Evolutionary conservation across 2,329 filamentous ascomycete genomes (phyloP).

Genomic region (Fusarium robinianum): DNA sequence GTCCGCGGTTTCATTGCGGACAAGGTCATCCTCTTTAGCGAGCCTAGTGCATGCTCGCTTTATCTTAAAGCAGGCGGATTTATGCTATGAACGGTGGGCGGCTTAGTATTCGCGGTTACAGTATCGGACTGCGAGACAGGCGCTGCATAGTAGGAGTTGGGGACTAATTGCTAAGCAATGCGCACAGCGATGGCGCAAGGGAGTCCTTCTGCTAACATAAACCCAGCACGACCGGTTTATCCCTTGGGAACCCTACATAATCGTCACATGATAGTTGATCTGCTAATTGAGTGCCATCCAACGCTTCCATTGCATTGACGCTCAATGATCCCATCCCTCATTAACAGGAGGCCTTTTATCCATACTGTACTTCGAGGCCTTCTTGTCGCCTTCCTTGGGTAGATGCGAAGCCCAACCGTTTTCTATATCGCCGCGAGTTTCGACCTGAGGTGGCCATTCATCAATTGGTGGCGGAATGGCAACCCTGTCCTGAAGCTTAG

Average conservation of each 20-base stretch:
- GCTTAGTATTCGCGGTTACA: constrained; percentile 50
- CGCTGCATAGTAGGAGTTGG: constrained; percentile 41
- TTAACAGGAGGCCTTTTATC: background rate
- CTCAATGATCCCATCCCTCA: background rate
- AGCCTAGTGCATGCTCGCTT: constrained; percentile 37
- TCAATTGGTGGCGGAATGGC: background rate
- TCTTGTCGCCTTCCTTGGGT: constrained; percentile 1
- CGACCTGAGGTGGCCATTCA: background rate
- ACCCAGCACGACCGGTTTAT: no score
- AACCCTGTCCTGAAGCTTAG: background rate
- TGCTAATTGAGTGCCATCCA: no score
- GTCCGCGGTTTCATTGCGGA: constrained; percentile 40
- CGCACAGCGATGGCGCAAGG: constrained; percentile 5
- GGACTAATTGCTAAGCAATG: constrained; percentile 3
- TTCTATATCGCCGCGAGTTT: background rate
- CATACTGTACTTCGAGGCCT: background rate
- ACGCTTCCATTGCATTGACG: no score
- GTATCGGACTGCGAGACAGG: constrained; percentile 49
- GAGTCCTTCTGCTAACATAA: no score
- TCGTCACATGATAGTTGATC: no score
- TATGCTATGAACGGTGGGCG: constrained; percentile 44
- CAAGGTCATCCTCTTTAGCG: constrained; percentile 40
- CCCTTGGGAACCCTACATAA: no score
- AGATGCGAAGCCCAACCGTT: background rate
- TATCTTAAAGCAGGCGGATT: constrained; percentile 45